Evolutionary conservation across 495 filamentous ascomycete species (phyloP), one percentile per base, ranked within the genome.

Genomic region (Trypethelium eluteriae): DNA sequence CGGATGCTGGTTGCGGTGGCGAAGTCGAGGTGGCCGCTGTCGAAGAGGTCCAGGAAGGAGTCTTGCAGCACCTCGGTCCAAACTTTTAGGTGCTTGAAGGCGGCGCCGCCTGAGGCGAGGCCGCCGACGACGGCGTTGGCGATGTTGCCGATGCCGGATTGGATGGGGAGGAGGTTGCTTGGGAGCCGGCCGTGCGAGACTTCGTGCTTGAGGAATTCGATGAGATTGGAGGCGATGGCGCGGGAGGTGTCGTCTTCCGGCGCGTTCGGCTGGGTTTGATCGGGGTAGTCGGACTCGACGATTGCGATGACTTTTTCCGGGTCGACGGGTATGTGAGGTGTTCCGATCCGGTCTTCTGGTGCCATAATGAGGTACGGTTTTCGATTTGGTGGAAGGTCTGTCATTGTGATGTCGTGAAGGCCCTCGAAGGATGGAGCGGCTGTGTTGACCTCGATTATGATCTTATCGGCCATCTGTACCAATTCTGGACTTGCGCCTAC

Each of bases 1-100:
- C 92, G 90, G 73, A 96, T 90, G 10, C 89, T 92, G 18, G 92
- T 96, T 32, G 92, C 90, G 0, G 92, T 96, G 18, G 92, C 92
- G 72, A 96, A 96, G 80, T 94, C 91, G 41, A 96, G 84, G 72
- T 90, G 85, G 50, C 91, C 92, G 70, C 86, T 89, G 80, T 96
- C 92, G 82, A 96, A 95, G 41, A 96, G 88, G 74, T 96, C 92
- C 12, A 96, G 83, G 88, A 96, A 96, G 57, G 88, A 89, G 74
- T 96, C 92, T 77, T 96, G 92, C 68, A 96, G 86, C 44, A 96
- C 92, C 75, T 96, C 92, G 62, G 92, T 96, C 92, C 92, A 96
- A 16, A 96, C 92, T 72, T 87, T 90, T 53, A 96, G 84, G 79
- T 95, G 88, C 62, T 83, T 83, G 84, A 96, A 96, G 74, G 93